phyloP scores from a whole-genome alignment of 2,329 filamentous ascomycete genomes.

The Dothideomycetidae sp. region DNA sequence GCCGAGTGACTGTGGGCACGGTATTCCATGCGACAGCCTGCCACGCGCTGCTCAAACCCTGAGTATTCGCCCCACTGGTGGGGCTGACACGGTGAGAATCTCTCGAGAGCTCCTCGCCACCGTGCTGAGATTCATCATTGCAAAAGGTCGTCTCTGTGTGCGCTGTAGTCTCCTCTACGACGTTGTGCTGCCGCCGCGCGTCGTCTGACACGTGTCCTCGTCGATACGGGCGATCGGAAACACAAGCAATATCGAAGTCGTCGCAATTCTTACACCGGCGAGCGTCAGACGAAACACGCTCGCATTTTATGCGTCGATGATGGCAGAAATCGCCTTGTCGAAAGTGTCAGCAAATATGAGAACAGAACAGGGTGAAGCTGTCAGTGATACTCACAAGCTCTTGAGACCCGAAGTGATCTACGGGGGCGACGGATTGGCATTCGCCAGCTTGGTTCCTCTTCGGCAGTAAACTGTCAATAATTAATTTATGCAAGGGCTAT shows the following conservation, averaged over 20 bases:
- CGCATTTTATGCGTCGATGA: conserved; percentile 33
- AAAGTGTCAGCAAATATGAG: background rate
- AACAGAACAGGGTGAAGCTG: background rate
- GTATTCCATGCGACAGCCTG: background rate
- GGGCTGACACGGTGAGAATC: too few relatives aligned
- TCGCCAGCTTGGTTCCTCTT: too few relatives aligned
- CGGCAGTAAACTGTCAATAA: too few relatives aligned
- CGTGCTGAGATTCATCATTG: background rate
- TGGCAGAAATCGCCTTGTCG: conserved; percentile 36
- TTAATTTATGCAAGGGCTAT: too few relatives aligned
- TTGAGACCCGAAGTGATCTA: background rate
- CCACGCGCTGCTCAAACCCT: background rate
- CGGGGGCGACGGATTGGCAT: background rate
- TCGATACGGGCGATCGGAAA: conserved; percentile 29
- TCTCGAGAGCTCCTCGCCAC: too few relatives aligned
- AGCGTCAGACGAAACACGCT: conserved; percentile 23
- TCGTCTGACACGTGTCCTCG: conserved; percentile 13
- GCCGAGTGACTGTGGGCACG: background rate
- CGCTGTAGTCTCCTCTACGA: background rate
- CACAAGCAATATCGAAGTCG: conserved; percentile 37
- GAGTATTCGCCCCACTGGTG: too few relatives aligned
- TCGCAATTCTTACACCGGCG: conserved; percentile 35
- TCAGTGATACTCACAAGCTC: background rate
- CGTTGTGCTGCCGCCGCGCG: conserved; percentile 16
- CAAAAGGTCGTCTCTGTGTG: background rate